Percentiles rank a stretch among this genome's conserved stretches.
Evolutionary conservation across 768 basidiomycete genomes (phyloP).

Genomic region (Lentinula sp.): DNA sequence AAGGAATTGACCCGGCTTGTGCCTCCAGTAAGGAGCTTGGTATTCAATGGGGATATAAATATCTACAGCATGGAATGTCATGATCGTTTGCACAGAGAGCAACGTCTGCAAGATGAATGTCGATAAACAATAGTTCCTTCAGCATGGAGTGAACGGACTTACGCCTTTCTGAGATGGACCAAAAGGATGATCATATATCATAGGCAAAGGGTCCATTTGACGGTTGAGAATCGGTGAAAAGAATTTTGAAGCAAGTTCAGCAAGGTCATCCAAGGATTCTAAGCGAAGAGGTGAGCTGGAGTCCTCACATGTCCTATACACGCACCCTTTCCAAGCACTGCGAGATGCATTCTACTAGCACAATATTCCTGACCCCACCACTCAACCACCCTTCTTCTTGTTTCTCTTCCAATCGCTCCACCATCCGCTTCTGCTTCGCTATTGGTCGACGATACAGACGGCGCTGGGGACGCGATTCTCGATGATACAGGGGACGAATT

Average conservation of each 20-base stretch:
- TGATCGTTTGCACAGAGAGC: constrained; percentile 84
- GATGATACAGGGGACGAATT: constrained; percentile 44
- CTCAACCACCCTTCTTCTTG: constrained; percentile 69
- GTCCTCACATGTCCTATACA: neutral
- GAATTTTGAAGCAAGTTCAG: constrained; percentile 50
- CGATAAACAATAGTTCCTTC: neutral
- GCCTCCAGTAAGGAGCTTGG: constrained; percentile 67
- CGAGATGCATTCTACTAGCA: constrained; percentile 76
- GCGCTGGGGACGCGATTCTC: constrained; percentile 52
- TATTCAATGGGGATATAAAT: constrained; percentile 74
- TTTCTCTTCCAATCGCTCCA: constrained; percentile 73
- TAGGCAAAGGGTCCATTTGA: constrained; percentile 51
- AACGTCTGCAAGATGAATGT: constrained; percentile 46
- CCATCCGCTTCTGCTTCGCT: constrained; percentile 70
- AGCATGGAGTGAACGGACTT: constrained; percentile 21
- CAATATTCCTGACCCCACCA: constrained; percentile 85
- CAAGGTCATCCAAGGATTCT: constrained; percentile 76
- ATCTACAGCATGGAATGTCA: constrained; percentile 80
- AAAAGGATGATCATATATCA: constrained; percentile 69
- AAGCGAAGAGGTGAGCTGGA: neutral
- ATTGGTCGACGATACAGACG: constrained; percentile 44
- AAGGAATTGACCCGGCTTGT: constrained; percentile 74
- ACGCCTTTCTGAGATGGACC: constrained; percentile 69
- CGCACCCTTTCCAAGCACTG: constrained; percentile 73
- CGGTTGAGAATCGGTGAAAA: constrained; percentile 74